Conservation (phyloP, 176 grass and related monocot species). For the Hordeum vulgare region MorexV3_pseudomolecules_assembly NC_058522.1:114614601-114615100, state of each 20-base stretch:
- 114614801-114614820: constrained; percentile 43
- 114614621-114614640: constrained; percentile 41
- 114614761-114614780: constrained; percentile 65
- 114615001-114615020: constrained; percentile 56
- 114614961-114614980: constrained; percentile 63
- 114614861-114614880: constrained; percentile 52
- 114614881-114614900: constrained; percentile 52
- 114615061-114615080: constrained; percentile 76
- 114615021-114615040: constrained; percentile 40
- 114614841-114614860: constrained; percentile 74
- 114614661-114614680: constrained; percentile 40
- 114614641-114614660: constrained; percentile 52
- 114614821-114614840: constrained; percentile 49
- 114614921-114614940: constrained; percentile 40
- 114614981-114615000: constrained; percentile 43
- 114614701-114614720: constrained; percentile 45
- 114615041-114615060: constrained; percentile 65
- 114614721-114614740: constrained; percentile 50
- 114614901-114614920: constrained; percentile 59
- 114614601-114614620: constrained; percentile 40
- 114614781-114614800: constrained; percentile 39
- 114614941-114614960: constrained; percentile 71
- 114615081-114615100: constrained; percentile 39
- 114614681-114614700: constrained; percentile 46
- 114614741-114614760: constrained; percentile 73